Percentiles rank a stretch among this genome's conserved stretches.
phyloP scores from a whole-genome alignment of 192 early-diverging fungal species.

The Chytriomyces confervae region DNA sequence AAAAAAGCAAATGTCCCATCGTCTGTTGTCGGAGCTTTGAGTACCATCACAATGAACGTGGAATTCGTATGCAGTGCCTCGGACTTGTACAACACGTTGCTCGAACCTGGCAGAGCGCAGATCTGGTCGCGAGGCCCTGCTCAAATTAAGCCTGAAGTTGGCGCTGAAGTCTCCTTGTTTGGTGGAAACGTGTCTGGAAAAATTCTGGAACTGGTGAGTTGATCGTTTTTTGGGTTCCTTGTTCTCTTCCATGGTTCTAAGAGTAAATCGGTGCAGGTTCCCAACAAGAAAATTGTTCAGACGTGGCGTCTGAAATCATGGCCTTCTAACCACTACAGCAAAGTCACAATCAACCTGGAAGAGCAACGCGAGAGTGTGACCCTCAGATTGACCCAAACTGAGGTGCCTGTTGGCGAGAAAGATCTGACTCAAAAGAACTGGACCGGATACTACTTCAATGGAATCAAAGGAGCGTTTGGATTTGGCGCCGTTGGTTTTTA shows the following conservation, averaged over 20 bases:
- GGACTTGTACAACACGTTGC: constrained; percentile 82
- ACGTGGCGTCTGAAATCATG: constrained; percentile 87
- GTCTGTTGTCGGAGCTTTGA: constrained; percentile 43
- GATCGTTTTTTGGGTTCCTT: neutral
- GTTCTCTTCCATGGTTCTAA: neutral
- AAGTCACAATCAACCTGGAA: constrained; percentile 76
- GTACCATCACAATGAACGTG: constrained; percentile 71
- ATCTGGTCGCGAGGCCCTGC: constrained; percentile 83
- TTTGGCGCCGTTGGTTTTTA: constrained; percentile 39
- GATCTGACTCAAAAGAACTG: constrained; percentile 86
- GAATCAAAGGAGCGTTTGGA: constrained; percentile 91
- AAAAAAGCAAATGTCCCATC: constrained; percentile 10
- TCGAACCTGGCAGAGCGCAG: constrained; percentile 73
- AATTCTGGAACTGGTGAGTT: constrained; percentile 68
- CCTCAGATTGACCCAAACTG: constrained; percentile 77
- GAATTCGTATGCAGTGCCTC: constrained; percentile 84
- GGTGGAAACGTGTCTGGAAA: constrained; percentile 86
- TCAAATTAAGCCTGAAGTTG: constrained; percentile 66
- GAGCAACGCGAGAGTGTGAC: constrained; percentile 70
- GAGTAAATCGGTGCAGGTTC: constrained; percentile 50
- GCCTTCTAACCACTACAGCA: constrained; percentile 85
- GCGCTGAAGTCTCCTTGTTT: constrained; percentile 77
- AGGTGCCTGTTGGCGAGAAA: constrained; percentile 88
- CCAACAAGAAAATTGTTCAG: constrained; percentile 78
- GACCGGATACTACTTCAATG: constrained; percentile 91